These are phyloP conservation scores for Zychaea mexicana DNA, from an alignment of 371 early-diverging fungal genomes.

Conservation along the genomic window DNA sequence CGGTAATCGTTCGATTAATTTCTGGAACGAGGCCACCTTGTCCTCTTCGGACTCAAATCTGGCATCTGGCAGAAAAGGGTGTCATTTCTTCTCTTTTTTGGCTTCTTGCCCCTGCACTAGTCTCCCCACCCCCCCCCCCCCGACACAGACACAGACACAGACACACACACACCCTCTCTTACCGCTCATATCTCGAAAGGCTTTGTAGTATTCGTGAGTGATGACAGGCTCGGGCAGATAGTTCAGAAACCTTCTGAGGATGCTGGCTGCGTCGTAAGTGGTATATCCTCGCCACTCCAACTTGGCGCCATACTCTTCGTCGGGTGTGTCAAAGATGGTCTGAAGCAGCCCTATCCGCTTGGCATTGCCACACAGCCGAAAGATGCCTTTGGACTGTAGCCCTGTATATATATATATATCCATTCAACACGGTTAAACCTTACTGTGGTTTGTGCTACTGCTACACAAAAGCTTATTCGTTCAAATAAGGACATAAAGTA, in stretches of 20 bases:
- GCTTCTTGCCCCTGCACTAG: no score
- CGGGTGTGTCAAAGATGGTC: slow-evolving; percentile 52
- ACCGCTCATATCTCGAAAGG: slow-evolving; percentile 51
- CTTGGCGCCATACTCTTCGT: slow-evolving; percentile 44
- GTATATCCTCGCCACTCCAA: slow-evolving; percentile 54
- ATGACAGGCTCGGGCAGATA: slow-evolving; percentile 59
- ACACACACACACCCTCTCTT: no score
- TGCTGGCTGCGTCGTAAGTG: slow-evolving; percentile 59
- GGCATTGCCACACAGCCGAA: slow-evolving; percentile 35
- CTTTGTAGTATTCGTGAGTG: slow-evolving; percentile 42
- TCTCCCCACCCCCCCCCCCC: no score
- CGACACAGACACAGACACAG: no score
- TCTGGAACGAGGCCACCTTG: slow-evolving; percentile 34
- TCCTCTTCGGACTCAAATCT: neutral
- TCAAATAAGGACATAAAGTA: neutral
- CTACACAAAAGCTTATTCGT: neutral
- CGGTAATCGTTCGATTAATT: slow-evolving; percentile 52
- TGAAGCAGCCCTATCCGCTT: slow-evolving; percentile 55
- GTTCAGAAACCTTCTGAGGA: slow-evolving; percentile 55
- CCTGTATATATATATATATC: slow-evolving; percentile 10
- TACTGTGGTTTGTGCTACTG: neutral
- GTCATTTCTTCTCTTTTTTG: no score
- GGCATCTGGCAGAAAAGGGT: neutral
- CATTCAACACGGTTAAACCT: neutral
- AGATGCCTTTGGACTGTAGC: slow-evolving; percentile 23